These are phyloP conservation scores for Vigna mungo DNA, from an alignment of 306 rosid genomes.

Conservation along the genomic window DNA sequence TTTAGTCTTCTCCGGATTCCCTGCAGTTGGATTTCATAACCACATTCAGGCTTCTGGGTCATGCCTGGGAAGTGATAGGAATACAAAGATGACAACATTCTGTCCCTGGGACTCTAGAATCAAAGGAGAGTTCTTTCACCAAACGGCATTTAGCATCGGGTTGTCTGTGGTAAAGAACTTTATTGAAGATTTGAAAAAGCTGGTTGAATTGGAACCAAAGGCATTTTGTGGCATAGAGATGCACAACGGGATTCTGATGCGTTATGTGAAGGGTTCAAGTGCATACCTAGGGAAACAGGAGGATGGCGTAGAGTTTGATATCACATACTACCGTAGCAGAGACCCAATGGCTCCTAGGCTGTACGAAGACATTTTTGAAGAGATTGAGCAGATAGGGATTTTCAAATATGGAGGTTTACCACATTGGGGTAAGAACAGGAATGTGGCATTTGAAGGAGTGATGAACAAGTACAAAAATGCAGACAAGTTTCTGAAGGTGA, in stretches of 20 bases:
- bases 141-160: constrained; percentile 58
- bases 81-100: constrained; percentile 38
- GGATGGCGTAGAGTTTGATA: constrained; percentile 60
- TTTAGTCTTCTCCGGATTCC: constrained; percentile 58
- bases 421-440: constrained; percentile 78
- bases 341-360: constrained; percentile 69
- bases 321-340: constrained; percentile 65
- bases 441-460: constrained; percentile 60
- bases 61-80: constrained; percentile 49
- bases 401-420: constrained; percentile 69
- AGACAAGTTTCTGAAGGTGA: constrained; percentile 53
- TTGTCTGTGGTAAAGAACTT: constrained; percentile 44
- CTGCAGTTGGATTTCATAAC: constrained; percentile 63
- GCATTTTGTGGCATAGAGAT: constrained; percentile 38
- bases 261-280: constrained; percentile 48
- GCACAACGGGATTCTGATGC: constrained; percentile 48
- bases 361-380: constrained; percentile 59
- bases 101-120: constrained; percentile 67
- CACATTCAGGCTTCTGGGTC: constrained; percentile 66
- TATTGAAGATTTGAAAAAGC: constrained; percentile 45
- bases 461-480: constrained; percentile 49
- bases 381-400: constrained; percentile 64
- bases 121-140: constrained; percentile 48
- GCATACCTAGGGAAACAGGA: constrained; percentile 50
- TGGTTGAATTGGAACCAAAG: constrained; percentile 43